Conservation (phyloP, 78 protist genomes). For the Isochrysis galbana region DNA sequence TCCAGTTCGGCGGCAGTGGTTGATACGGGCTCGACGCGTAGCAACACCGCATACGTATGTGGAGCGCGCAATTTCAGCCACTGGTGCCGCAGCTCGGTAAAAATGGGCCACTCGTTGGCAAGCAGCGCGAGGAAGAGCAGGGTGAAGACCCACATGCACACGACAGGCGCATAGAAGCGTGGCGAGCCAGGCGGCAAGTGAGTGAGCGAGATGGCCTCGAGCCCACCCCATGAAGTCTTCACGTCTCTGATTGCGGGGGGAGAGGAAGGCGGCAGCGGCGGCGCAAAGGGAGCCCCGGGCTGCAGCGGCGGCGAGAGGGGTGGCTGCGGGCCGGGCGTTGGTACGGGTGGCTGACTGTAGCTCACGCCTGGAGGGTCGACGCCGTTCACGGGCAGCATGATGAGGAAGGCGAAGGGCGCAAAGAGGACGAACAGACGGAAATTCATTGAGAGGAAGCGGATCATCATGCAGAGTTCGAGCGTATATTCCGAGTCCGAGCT, state of each 20-base stretch:
- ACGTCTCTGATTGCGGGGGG: background rate
- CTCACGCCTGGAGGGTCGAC: background rate
- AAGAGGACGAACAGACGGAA: background rate
- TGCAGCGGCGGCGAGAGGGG: background rate
- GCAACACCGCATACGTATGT: background rate
- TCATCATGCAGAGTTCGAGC: background rate
- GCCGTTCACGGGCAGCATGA: background rate
- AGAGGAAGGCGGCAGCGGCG: background rate
- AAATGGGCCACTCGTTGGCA: background rate
- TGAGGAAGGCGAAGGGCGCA: background rate
- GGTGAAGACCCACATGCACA: background rate
- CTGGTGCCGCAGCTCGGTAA: background rate
- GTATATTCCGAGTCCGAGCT: background rate
- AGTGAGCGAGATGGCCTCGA: background rate
- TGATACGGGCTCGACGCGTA: background rate
- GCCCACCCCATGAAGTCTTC: background rate
- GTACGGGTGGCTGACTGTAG: background rate
- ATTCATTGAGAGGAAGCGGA: background rate
- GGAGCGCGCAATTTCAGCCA: background rate
- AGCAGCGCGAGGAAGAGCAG: background rate
- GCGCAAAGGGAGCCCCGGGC: background rate
- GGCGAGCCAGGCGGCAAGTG: background rate
- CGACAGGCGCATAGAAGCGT: background rate
- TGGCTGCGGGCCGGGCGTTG: background rate
- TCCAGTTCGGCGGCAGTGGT: background rate